A percentile compares a stretch with the other conserved stretches of the same genome.
These are phyloP conservation scores for Colletotrichum orchidophilum DNA, from an alignment of 2,329 filamentous ascomycete species.

Conservation along the genomic window DNA sequence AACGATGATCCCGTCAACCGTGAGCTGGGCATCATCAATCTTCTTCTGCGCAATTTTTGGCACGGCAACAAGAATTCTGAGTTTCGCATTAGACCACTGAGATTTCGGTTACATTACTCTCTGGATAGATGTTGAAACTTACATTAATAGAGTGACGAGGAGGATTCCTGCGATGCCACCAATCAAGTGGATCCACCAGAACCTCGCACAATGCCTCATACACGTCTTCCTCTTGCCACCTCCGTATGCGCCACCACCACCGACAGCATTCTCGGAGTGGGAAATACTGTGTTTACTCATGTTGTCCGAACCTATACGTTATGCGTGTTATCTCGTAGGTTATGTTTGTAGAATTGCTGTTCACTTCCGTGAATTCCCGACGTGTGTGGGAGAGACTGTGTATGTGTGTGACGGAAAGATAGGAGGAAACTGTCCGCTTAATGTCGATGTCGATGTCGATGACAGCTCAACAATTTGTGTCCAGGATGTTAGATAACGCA, in stretches of 20 bases:
- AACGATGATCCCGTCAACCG: constrained; percentile 61
- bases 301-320: constrained; percentile 25
- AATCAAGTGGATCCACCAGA: constrained; percentile 71
- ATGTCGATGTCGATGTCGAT: constrained; percentile 5
- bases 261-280: constrained; percentile 45
- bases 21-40: constrained; percentile 62
- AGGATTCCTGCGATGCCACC: constrained; percentile 58
- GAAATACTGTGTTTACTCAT: constrained; percentile 50
- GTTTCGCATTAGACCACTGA: constrained; percentile 11
- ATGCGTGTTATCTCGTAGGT: background rate
- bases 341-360: background rate
- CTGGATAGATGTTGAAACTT: constrained; percentile 45
- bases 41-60: constrained; percentile 66
- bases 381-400: background rate
- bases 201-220: constrained; percentile 60
- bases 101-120: background rate
- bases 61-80: constrained; percentile 64
- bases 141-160: constrained; percentile 68
- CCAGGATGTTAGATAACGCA: background rate
- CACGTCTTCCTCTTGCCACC: constrained; percentile 49
- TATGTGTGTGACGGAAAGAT: background rate
- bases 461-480: background rate
- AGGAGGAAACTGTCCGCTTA: background rate
- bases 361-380: background rate
- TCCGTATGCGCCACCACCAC: constrained; percentile 20